Evolutionary conservation across 805 yeast genomes (phyloP).

Genomic region (Millerozyma acaciae): DNA sequence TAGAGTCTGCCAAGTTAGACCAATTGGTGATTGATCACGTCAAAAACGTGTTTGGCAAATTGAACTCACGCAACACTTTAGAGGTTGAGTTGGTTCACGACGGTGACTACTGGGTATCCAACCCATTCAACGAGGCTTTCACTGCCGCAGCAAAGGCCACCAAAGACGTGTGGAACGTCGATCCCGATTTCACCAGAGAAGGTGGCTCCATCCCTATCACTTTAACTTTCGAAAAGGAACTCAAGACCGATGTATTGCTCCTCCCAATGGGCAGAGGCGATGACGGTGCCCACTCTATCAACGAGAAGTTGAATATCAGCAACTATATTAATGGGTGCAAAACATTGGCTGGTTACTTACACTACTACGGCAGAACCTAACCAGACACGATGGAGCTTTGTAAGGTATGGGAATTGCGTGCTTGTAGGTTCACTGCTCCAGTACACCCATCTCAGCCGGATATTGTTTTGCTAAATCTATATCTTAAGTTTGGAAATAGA

Average conservation of each 20-base stretch:
- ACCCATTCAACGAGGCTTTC: constrained; percentile 89
- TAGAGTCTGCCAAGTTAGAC: constrained; percentile 75
- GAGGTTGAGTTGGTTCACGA: constrained; percentile 80
- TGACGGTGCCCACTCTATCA: constrained; percentile 98
- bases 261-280: constrained; percentile 99
- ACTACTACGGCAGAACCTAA: constrained; percentile 55
- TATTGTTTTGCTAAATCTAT: too few species aligned
- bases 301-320: constrained; percentile 85
- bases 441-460: too few species aligned
- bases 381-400: too few species aligned
- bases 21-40: constrained; percentile 71
- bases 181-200: constrained; percentile 96
- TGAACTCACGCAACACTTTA: constrained; percentile 74
- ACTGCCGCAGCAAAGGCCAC: constrained; percentile 95
- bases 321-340: constrained; percentile 93
- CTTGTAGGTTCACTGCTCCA: too few species aligned
- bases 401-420: too few species aligned
- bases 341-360: constrained; percentile 89
- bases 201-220: constrained; percentile 99
- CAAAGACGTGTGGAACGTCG: constrained; percentile 88
- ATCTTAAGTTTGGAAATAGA: too few species aligned
- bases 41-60: constrained; percentile 56
- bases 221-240: constrained; percentile 81
- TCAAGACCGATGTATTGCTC: constrained; percentile 80
- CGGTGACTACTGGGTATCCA: constrained; percentile 94